Evolutionary conservation across 1,139 yeast genomes (phyloP), one percentile per base, ranked within the genome.

Genomic region (Wickerhamomyces sp.): DNA sequence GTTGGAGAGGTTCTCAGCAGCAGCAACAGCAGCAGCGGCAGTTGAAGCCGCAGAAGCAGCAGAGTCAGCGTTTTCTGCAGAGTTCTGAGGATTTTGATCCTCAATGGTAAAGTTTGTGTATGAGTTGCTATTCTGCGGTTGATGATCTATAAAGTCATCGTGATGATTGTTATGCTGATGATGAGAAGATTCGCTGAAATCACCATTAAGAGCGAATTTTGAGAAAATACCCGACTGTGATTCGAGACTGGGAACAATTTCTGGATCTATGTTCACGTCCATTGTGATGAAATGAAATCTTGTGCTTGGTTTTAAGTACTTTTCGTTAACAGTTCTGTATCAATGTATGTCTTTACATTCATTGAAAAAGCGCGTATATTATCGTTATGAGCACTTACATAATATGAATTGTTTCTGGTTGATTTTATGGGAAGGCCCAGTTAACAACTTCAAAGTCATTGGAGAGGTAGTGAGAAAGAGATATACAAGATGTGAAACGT

Each of bases 21-120:
- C 45, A 18, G 46, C 55, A n/a, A 44, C 48, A 7, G 53, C 54
- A 9, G 48, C 51, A 14, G 49, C 54, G 2, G 46, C 47, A 7
- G 38, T 46, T 15, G 44, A 45, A 9, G 53, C 54, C 13, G 45
- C 47, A 7, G 38, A 45, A 19, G 42, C 47, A 6, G 37, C 34
- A 3, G 45, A 33, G 15, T 34, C 30, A n/a, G n/a, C n/a, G n/a
- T n/a, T n/a, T n/a, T n/a, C n/a, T 9, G 26, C 35, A 16, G 19
- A 18, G 4, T 33, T 32, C 22, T 35, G 12, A 29, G n/a, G 2
- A 27, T 26, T 10, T 27, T 31, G 15, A 19, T 39, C 46, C n/a
- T 42, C 33, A 12, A 44, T 40, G 7, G 40, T 34, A 24, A 38
- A 39, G 20, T 33, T 26, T 10, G 39, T 37, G 15, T 32, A 33